Evolutionary conservation across 164 flowering plant species (phyloP).

Genomic region (Warburgia ugandensis): DNA sequence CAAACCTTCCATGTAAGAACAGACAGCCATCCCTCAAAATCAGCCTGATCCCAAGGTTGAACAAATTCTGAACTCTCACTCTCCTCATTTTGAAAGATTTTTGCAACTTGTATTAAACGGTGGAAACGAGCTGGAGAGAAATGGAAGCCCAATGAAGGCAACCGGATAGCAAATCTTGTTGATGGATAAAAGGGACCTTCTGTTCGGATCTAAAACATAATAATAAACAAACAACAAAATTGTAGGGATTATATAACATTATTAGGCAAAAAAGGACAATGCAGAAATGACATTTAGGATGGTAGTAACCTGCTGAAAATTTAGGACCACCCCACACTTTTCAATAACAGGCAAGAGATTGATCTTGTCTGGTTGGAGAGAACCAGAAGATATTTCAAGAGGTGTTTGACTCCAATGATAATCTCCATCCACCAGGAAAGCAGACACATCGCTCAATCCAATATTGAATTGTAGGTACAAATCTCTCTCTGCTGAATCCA

Average conservation of each 20-base stretch:
- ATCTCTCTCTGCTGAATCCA: slow-evolving; percentile 30
- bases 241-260: not conserved
- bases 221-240: slow-evolving; percentile 6
- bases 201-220: slow-evolving; percentile 46
- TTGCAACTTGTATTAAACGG: slow-evolving; percentile 78
- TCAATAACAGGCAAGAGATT: slow-evolving; percentile 78
- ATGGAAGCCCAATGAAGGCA: slow-evolving; percentile 82
- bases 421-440: slow-evolving; percentile 93
- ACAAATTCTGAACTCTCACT: slow-evolving; percentile 27
- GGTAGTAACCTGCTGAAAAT: slow-evolving; percentile 72
- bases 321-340: slow-evolving; percentile 73
- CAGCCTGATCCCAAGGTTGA: slow-evolving; percentile 86
- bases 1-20: slow-evolving; percentile 78
- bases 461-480: slow-evolving; percentile 81
- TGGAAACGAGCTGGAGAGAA: slow-evolving; percentile 98
- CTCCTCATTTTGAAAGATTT: slow-evolving; percentile 65
- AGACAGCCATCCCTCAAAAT: slow-evolving; percentile 90
- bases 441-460: slow-evolving; percentile 88
- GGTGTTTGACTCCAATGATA: slow-evolving; percentile 51
- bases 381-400: slow-evolving; percentile 16
- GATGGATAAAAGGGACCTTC: slow-evolving; percentile 66
- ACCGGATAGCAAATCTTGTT: slow-evolving; percentile 68
- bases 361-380: slow-evolving; percentile 12
- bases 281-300: not conserved
- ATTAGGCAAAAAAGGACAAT: not conserved